Evolutionary conservation across 257 asterid species (phyloP).

Genomic region (Przewalskia tangutica): DNA sequence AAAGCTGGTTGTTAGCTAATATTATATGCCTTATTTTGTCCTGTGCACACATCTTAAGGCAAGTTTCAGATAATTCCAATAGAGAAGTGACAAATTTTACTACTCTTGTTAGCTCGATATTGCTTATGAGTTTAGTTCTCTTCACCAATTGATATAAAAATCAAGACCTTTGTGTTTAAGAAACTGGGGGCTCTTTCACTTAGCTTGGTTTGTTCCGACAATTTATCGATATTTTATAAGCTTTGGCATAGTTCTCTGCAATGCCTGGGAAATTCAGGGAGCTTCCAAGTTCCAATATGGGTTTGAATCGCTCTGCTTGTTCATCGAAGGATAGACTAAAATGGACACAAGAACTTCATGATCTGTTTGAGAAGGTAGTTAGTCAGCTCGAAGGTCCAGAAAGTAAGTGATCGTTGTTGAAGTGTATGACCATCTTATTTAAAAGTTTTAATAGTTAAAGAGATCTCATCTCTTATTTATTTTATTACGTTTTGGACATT

Average conservation of each 20-base stretch:
- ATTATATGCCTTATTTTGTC: not conserved
- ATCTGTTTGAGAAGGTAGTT: conserved; percentile 70
- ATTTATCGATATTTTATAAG: conserved; percentile 15
- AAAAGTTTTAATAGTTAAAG: not conserved
- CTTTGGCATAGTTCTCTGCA: conserved; percentile 21
- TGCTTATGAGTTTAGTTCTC: conserved; percentile 36
- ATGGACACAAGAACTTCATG: conserved; percentile 74
- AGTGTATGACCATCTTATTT: not conserved
- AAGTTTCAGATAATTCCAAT: not conserved
- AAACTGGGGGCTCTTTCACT: conserved; percentile 20
- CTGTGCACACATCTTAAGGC: not conserved
- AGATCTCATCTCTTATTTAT: not conserved
- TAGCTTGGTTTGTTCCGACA: conserved; percentile 29
- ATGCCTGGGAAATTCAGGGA: conserved; percentile 27
- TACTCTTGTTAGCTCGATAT: conserved; percentile 5
- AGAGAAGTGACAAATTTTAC: not conserved
- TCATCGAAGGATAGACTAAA: conserved; percentile 67
- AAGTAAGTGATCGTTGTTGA: conserved; percentile 37
- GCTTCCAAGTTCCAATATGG: conserved; percentile 32
- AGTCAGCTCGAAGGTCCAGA: conserved; percentile 85
- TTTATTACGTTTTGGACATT: not conserved
- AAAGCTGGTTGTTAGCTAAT: not conserved
- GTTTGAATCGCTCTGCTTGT: conserved; percentile 28
- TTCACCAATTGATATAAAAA: conserved; percentile 54
- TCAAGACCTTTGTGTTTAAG: conserved; percentile 29